Base-by-base conservation (phyloP, 139 green algal species). In the Prasinococcaceae sp. region DNA sequence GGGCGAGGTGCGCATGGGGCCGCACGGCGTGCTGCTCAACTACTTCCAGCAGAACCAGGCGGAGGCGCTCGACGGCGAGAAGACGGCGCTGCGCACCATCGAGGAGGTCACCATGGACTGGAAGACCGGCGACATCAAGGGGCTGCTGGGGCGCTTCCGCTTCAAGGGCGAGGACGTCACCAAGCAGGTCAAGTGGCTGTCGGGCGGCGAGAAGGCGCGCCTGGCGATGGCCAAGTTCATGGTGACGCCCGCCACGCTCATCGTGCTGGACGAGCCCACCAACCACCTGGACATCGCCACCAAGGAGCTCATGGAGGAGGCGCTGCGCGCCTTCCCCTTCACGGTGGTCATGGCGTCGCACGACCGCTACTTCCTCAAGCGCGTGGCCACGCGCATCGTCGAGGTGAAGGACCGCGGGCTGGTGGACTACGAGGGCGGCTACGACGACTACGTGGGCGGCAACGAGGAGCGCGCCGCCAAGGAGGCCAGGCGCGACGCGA, bases 241-340 rank as follows among this genome's bases (percentile, higher is more conserved):
- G 90, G 79, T 93, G 58, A 95, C 85, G 1, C 60, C 79, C 17
- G 82, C 80, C 36, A 92, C 76, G 2, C 64, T 96, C 47, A 73
- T 95, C 16, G 74, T 95, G 8, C 74, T 98, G 41, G 90, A 97
- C 44, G 86, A 95, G 74, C 88, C 88, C 29, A 98, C 90, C 65
- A 98, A 98, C 78, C 90, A 98, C 68, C 67, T 98, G 66, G 90
- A 98, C 80, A 98, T 98, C 47, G 88, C 90, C n/a, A 79, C 62
- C 53, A 98, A 98, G 78, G 90, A 97, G 61, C 64, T 71, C 58
- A 48, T 66, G 16, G 57, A 66, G 73, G 81, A 97, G 55, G 90
- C 90, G 25, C 68, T 95, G n/a, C 61, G 61, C 5, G 35, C 37
- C 1, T 98, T 98, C 51, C 62, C 92, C 54, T 90, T 90, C 23